Percentiles rank a stretch among this genome's conserved stretches.
Evolutionary conservation across 2,329 filamentous ascomycete species (phyloP).

Genomic region (Xylariaceae sp.): DNA sequence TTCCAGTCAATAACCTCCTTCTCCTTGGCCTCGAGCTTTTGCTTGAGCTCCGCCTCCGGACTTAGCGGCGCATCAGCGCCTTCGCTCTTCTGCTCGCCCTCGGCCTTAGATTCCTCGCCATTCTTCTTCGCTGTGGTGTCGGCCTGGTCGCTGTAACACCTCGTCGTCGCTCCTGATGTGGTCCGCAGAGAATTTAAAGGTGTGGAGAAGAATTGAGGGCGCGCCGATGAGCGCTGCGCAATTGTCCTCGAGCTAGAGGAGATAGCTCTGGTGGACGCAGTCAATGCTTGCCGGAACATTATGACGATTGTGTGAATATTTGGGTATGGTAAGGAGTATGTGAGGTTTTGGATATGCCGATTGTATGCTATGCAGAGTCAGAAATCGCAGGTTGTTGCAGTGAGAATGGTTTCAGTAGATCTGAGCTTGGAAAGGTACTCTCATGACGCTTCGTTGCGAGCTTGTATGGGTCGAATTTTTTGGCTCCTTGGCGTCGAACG

Average conservation of each 20-base stretch:
- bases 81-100: conserved; percentile 28
- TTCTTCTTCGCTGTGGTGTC: conserved; percentile 39
- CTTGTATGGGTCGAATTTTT: conserved; percentile 1
- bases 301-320: conserved; percentile 6
- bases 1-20: conserved; percentile 77
- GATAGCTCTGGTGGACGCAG: conserved; percentile 29
- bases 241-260: conserved; percentile 35
- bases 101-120: conserved; percentile 35
- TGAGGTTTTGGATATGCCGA: background rate
- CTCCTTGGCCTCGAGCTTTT: conserved; percentile 66
- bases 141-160: conserved; percentile 37
- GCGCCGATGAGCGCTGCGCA: conserved; percentile 44
- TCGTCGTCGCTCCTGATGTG: conserved; percentile 23
- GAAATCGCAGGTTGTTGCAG: background rate
- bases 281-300: conserved; percentile 32
- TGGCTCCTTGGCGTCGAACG: background rate
- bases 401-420: background rate
- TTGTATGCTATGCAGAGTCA: background rate
- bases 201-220: conserved; percentile 42
- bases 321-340: conserved; percentile 2
- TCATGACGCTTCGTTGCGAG: background rate
- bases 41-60: conserved; percentile 49
- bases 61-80: conserved; percentile 34
- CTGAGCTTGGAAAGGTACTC: background rate
- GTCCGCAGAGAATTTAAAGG: conserved; percentile 33